phyloP scores from a whole-genome alignment of 1,284 basidiomycete genomes.

The Boletus calvinii region DNA sequence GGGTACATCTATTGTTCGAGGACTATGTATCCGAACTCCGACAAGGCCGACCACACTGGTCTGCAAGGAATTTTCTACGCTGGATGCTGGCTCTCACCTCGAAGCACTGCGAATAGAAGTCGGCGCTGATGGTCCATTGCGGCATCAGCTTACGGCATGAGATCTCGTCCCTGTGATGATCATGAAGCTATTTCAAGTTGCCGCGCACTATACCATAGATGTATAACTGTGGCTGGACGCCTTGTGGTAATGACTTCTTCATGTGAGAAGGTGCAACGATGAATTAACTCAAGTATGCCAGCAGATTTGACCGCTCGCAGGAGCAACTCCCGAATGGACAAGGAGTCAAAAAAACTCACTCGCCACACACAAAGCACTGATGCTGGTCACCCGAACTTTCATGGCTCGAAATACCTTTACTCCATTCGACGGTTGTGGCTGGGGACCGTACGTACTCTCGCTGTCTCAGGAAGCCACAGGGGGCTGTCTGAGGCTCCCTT shows the following conservation, averaged over 20 bases:
- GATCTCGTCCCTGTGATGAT: background rate
- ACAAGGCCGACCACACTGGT: background rate
- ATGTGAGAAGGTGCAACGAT: background rate
- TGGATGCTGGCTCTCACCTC: background rate
- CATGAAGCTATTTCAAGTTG: background rate
- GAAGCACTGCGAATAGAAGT: background rate
- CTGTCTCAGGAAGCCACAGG: no score
- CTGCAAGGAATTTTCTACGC: background rate
- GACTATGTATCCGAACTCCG: background rate
- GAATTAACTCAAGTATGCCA: constrained; percentile 1
- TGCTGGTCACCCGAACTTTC: no score
- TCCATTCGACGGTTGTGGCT: background rate
- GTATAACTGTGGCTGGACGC: background rate
- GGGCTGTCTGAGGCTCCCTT: no score
- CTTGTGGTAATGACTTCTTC: background rate
- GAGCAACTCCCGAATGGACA: background rate
- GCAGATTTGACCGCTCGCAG: background rate
- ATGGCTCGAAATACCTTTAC: background rate
- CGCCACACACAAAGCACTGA: background rate
- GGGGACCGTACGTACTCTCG: no score
- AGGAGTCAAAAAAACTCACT: no score
- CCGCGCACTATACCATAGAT: background rate
- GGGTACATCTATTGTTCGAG: background rate
- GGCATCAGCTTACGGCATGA: background rate
- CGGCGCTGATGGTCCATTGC: constrained; percentile 3